Base-by-base conservation (phyloP, 805 yeast genomes). In the Saccharomycopsis sp. region DNA sequence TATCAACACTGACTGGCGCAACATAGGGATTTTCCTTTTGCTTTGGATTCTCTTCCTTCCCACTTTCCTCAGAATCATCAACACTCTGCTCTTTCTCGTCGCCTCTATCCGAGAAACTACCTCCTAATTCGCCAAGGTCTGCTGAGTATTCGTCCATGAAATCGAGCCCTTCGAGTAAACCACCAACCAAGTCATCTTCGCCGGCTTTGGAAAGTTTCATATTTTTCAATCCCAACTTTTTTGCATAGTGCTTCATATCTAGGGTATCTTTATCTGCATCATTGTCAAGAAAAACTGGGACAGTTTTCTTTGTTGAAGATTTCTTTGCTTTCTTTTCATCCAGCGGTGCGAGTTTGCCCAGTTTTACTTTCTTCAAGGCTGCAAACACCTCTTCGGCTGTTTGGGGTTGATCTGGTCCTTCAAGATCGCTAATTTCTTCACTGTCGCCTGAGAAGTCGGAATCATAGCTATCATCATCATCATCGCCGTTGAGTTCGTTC, bases 181-280 rank as follows among this genome's bases (percentile, higher is more conserved):
- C 94, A 34, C 83, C 95, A 36, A 87, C 65, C 2, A 79, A 72
- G 58, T 86, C 95, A 53, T 80, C 82, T 10, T 76, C 86, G 30
- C 69, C 77, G 3, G 54, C 57, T 48, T 70, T 71, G 29, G 67
- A 60, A 35, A 80, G 63, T 35, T 35, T 35, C 41, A 67, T 69
- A 0, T 75, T 73, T 48, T 76, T 76, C 50, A 83, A 57, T 1
- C 94, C 94, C 7, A 88, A 64, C 52, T 82, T 79, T 48, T 80
- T 80, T 3, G 96, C 88, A 57, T 86, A 88, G 54, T 80, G 85
- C 32, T 71, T 75, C 61, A 83, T 77, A 40, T 88, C 95, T 42
- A 74, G 78, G 45, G 84, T 94, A 50, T 83, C 94, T 48, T 70
- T 67, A 36, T 63, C 61, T 25, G 69, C 59, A 4, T 70, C 73